Evolutionary conservation across 1,139 yeast genomes (phyloP).

Genomic region (Geotrichum cucujoidarum): DNA sequence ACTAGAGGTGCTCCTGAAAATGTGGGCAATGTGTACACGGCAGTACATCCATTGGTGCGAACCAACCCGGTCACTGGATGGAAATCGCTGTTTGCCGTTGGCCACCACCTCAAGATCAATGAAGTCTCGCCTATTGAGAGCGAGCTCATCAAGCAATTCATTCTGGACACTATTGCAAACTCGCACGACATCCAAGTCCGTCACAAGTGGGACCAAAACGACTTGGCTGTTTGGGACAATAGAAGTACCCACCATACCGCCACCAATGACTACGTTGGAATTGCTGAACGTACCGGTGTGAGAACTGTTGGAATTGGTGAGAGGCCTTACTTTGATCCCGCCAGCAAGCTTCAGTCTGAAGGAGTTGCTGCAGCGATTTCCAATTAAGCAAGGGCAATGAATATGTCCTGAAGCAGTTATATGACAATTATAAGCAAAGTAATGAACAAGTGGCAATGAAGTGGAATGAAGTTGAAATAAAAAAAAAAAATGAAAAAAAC

Average conservation of each 20-base stretch:
- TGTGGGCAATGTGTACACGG: slow-evolving; percentile 29
- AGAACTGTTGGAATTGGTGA: slow-evolving; percentile 58
- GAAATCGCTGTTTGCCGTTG: slow-evolving; percentile 43
- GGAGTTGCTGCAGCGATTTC: too few species aligned
- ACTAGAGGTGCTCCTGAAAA: slow-evolving; percentile 38
- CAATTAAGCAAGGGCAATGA: too few species aligned
- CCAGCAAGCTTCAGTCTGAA: slow-evolving; percentile 45
- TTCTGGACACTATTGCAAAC: slow-evolving; percentile 42
- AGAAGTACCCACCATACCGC: slow-evolving; percentile 28
- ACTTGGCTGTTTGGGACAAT: slow-evolving; percentile 43
- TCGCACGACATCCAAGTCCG: slow-evolving; percentile 41
- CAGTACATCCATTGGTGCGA: slow-evolving; percentile 44
- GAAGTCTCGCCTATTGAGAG: slow-evolving; percentile 41
- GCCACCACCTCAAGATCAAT: slow-evolving; percentile 41
- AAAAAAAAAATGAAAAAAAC: too few species aligned
- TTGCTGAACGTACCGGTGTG: slow-evolving; percentile 39
- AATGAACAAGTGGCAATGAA: too few species aligned
- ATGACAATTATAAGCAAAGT: too few species aligned
- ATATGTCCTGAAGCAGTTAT: too few species aligned
- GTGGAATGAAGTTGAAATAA: too few species aligned
- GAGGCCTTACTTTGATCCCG: slow-evolving; percentile 48
- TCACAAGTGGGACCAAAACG: slow-evolving; percentile 49
- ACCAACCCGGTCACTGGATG: slow-evolving; percentile 49
- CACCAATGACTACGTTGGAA: slow-evolving; percentile 15
- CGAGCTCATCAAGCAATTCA: slow-evolving; percentile 39